phyloP scores from a whole-genome alignment of 2,329 filamentous ascomycete genomes.

The Aspergillus versicolor region DNA sequence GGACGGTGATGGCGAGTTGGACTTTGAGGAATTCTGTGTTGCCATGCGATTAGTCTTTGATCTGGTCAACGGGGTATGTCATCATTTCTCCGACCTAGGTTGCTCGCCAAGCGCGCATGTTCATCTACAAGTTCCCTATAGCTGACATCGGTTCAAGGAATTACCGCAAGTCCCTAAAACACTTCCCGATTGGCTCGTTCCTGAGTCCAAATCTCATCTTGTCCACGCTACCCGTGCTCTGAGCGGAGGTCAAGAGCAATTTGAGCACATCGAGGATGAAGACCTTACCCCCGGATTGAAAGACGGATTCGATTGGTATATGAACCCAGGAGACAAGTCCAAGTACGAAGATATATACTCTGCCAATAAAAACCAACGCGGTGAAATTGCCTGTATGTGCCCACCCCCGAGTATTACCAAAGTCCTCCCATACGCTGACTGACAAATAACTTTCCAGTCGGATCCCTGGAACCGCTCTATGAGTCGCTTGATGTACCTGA shows the following conservation, averaged over 20 bases:
- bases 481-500: constrained; percentile 65
- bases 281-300: constrained; percentile 81
- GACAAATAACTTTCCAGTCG: constrained; percentile 54
- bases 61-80: constrained; percentile 82
- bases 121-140: background rate
- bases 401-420: background rate
- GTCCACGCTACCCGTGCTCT: constrained; percentile 81
- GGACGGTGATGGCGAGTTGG: constrained; percentile 93
- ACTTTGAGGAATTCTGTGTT: constrained; percentile 99
- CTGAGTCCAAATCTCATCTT: constrained; percentile 89
- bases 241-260: constrained; percentile 74
- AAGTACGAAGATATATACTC: constrained; percentile 99
- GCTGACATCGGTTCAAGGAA: constrained; percentile 57
- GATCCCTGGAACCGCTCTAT: constrained; percentile 79
- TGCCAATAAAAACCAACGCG: constrained; percentile 82
- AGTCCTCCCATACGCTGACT: constrained; percentile 6
- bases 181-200: constrained; percentile 94
- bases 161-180: constrained; percentile 81
- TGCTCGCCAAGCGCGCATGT: background rate
- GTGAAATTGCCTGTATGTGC: constrained; percentile 72
- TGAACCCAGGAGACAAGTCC: constrained; percentile 83
- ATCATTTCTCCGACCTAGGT: constrained; percentile 5
- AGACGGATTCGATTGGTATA: constrained; percentile 99
- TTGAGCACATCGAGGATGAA: constrained; percentile 78
- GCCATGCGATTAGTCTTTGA: constrained; percentile 98